Evolutionary conservation across 495 filamentous ascomycete species (phyloP).

Genomic region (Daldinia loculata): DNA sequence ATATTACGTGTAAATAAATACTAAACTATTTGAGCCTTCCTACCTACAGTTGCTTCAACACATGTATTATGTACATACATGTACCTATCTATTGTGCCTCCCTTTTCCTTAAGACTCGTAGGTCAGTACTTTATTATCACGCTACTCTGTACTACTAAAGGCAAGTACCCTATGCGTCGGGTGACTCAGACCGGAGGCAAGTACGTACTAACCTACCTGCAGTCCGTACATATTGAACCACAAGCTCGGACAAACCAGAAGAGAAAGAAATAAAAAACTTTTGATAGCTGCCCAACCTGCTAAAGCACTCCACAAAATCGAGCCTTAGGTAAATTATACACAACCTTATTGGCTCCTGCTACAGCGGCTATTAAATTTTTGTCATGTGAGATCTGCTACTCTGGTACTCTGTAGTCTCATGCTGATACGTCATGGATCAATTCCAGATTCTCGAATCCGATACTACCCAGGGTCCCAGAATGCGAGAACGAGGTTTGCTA

Average conservation of each 20-base stretch:
- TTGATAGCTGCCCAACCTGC: conserved; percentile 39
- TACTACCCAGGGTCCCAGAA: not conserved
- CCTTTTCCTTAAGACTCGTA: not conserved
- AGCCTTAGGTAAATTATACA: conserved; percentile 7
- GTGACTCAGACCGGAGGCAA: conserved; percentile 30
- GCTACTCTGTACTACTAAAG: not conserved
- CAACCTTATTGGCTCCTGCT: conserved; percentile 22
- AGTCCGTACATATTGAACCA: not conserved
- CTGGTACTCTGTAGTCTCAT: not conserved
- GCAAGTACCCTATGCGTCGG: not conserved
- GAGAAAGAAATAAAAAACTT: conserved; percentile 10
- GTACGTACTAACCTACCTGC: not conserved
- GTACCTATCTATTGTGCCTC: not conserved
- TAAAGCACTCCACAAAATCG: conserved; percentile 7
- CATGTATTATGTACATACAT: not conserved
- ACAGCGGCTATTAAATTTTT: conserved; percentile 31
- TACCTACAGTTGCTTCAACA: not conserved
- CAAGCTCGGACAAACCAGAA: conserved; percentile 4
- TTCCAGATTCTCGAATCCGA: not conserved
- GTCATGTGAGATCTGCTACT: conserved; percentile 25
- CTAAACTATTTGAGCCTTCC: too few species aligned
- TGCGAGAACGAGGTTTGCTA: not conserved
- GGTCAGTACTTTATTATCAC: too few species aligned
- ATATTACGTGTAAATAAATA: not conserved
- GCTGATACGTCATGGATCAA: conserved; percentile 22